Conservation (phyloP, 257 asterid genomes). For the Schizonepeta tenuifolia region DNA sequence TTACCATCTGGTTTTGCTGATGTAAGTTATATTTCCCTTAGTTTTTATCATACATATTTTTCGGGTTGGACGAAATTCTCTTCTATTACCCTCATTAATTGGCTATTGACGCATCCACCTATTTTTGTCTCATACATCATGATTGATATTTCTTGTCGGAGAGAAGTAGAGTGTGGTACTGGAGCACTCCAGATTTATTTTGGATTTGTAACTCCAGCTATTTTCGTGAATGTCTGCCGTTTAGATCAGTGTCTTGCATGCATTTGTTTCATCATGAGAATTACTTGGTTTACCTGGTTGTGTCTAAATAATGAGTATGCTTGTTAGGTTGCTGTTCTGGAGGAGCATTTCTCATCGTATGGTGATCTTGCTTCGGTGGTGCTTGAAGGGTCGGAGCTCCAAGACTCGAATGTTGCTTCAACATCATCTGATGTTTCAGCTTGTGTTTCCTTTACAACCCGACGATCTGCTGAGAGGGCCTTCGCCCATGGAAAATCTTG, state of each 20-base stretch:
- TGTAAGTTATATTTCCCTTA: slow-evolving; percentile 47
- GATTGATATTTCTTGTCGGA: neutral
- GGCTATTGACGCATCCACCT: slow-evolving; percentile 28
- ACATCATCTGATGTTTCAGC: slow-evolving; percentile 57
- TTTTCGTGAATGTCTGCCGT: neutral
- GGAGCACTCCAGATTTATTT: neutral
- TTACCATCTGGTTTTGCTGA: slow-evolving; percentile 79
- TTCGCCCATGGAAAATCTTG: slow-evolving; percentile 80
- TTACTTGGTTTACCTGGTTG: neutral
- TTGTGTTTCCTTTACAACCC: slow-evolving; percentile 65
- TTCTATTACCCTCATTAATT: neutral
- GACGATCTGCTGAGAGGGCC: slow-evolving; percentile 86
- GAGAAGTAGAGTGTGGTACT: neutral
- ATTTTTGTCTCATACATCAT: slow-evolving; percentile 14
- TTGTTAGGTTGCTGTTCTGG: slow-evolving; percentile 65
- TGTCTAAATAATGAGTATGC: slow-evolving; percentile 15
- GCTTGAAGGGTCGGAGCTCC: slow-evolving; percentile 58
- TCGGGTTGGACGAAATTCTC: slow-evolving; percentile 8
- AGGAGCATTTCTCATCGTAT: slow-evolving; percentile 78
- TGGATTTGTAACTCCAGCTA: neutral
- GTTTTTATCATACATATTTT: neutral
- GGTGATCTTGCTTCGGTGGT: slow-evolving; percentile 82
- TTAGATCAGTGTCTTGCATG: neutral
- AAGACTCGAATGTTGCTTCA: slow-evolving; percentile 46
- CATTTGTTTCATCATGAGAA: neutral